A percentile compares a stretch with the other conserved stretches of the same genome.
These are phyloP conservation scores for Flagelloscypha sp. DNA, from an alignment of 768 basidiomycete species.

Conservation along the genomic window DNA sequence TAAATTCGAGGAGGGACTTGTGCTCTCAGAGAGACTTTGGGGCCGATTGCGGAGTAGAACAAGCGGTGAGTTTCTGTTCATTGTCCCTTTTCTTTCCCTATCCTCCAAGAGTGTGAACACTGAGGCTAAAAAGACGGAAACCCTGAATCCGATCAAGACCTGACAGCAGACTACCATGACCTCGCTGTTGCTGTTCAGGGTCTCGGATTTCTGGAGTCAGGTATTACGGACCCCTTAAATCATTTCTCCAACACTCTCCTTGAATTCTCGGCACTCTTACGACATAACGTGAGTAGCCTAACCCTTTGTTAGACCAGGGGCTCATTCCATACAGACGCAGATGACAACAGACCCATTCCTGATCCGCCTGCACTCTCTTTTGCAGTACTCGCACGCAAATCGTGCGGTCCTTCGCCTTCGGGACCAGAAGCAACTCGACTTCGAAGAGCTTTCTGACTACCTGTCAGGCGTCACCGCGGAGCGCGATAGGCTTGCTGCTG, in stretches of 20 bases:
- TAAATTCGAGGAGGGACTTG: conserved; percentile 93
- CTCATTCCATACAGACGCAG: conserved; percentile 50
- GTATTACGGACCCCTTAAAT: conserved; percentile 95
- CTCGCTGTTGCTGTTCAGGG: conserved; percentile 94
- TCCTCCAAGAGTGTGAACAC: conserved; percentile 45
- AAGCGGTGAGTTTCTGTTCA: conserved; percentile 59
- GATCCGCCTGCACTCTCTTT: conserved; percentile 79
- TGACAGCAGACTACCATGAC: conserved; percentile 95
- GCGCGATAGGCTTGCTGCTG: conserved; percentile 83
- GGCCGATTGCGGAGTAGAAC: conserved; percentile 71
- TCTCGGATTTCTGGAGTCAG: conserved; percentile 94
- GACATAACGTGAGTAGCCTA: conserved; percentile 58
- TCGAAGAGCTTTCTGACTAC: conserved; percentile 94
- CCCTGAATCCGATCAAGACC: conserved; percentile 81
- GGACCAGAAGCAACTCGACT: conserved; percentile 98
- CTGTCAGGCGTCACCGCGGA: conserved; percentile 88
- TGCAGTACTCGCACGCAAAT: conserved; percentile 92
- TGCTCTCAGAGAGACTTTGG: conserved; percentile 73
- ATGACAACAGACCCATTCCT: conserved; percentile 91
- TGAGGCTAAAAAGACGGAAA: conserved; percentile 84
- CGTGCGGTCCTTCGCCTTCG: conserved; percentile 90
- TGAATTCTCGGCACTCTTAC: conserved; percentile 85
- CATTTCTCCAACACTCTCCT: conserved; percentile 94
- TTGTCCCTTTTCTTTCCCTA: conserved; percentile 18
- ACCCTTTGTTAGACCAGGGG: background rate